phyloP scores from a whole-genome alignment of 2,329 filamentous ascomycete genomes.

The Aspergillus thermomutatus region DNA sequence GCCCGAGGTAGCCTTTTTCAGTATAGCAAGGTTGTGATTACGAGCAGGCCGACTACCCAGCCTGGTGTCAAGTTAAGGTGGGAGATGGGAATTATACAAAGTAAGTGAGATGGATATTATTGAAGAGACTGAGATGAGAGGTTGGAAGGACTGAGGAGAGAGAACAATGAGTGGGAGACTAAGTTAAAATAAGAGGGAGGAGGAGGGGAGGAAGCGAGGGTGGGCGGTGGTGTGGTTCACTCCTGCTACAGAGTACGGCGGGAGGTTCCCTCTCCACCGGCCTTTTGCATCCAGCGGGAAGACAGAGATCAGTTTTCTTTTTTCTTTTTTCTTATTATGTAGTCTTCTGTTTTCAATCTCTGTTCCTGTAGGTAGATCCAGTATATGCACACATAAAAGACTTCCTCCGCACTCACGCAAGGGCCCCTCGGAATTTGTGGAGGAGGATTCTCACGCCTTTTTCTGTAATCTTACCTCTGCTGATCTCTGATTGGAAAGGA shows the following conservation, averaged over 20 bases:
- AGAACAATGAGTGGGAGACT: slow-evolving; percentile 4
- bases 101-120: neutral
- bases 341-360: neutral
- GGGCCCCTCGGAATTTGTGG: neutral
- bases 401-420: neutral
- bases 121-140: slow-evolving; percentile 9
- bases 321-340: too few relatives aligned
- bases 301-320: neutral
- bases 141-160: slow-evolving; percentile 9
- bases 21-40: slow-evolving; percentile 1
- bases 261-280: slow-evolving; percentile 2
- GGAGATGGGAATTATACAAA: neutral
- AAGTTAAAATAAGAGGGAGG: slow-evolving; percentile 11
- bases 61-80: neutral
- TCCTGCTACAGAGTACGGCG: neutral
- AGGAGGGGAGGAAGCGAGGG: slow-evolving; percentile 10
- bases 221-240: neutral
- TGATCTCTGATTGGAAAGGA: neutral
- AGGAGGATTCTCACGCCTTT: neutral
- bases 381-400: neutral
- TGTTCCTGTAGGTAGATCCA: neutral
- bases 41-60: neutral
- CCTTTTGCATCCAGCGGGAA: neutral
- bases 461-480: neutral
- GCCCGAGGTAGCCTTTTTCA: slow-evolving; percentile 15